Evolutionary conservation across 2,329 filamentous ascomycete species (phyloP), one percentile per base, ranked within the genome.

Genomic region (Aspergillus flavus): DNA sequence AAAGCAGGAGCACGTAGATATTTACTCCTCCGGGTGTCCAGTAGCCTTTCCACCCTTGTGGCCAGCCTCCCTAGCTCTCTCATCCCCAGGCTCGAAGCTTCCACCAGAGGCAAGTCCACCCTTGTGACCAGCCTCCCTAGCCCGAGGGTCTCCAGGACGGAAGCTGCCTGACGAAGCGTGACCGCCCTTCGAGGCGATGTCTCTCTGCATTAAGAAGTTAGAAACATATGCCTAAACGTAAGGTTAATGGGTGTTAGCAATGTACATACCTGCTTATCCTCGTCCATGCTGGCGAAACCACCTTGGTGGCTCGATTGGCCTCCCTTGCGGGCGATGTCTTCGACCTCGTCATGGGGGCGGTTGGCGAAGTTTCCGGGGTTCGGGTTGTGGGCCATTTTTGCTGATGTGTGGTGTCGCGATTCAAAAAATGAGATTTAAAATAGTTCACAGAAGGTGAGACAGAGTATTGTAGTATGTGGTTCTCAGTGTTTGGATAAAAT

Each of bases 181-280:
- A 5, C 84, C 85, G 11, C 85, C 85, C 72, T 80, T 77, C 12
- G 85, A 87, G 1, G 85, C 84, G 63, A 87, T 86, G 0, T 86
- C 80, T 26, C 77, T 76, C 84, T 85, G 53, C 19, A 43, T 6
- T 11, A 21, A 11, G n/a, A 21, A 21, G 19, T 43, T 43, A 43
- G 41, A 19, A 21, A 36, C 34, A 36, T 14, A 36, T 14, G 12
- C 14, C 14, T 16, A 36, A 36, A 14, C 12, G 2, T 36, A 16
- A 36, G 34, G 34, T 2, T 36, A 5, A 36, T 14, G 14, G 14
- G 12, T 11, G 6, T 43, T 4, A 11, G 9, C 3, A n/a, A 43
- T 14, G 32, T 19, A 14, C 28, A 48, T 59, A 75, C 72, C 62
- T 75, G 68, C 55, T 75, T 74, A 55, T 69, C 59, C 12, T 69